A percentile compares a stretch with the other conserved stretches of the same genome.
phyloP scores from a whole-genome alignment of 2,329 filamentous ascomycete genomes.

The Aspergillus ustus region DNA sequence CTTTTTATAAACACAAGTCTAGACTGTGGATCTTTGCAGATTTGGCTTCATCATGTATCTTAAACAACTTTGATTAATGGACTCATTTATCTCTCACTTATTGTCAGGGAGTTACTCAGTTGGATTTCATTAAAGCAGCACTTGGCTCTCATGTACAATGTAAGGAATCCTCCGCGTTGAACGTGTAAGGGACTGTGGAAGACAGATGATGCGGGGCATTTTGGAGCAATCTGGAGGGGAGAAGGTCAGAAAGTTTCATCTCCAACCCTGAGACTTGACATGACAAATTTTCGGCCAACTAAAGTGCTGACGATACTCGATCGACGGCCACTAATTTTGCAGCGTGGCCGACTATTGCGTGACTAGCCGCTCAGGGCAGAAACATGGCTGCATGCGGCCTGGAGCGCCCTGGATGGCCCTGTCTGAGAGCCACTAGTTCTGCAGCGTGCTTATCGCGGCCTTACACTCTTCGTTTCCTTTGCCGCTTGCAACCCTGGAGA shows the following conservation, averaged over 20 bases:
- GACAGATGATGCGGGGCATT: background rate
- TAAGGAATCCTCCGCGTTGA: background rate
- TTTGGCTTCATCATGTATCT: background rate
- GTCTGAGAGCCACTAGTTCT: slow-evolving; percentile 9
- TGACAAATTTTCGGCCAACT: background rate
- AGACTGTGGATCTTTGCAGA: background rate
- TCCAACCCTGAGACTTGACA: background rate
- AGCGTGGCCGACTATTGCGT: background rate
- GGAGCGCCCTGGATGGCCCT: background rate
- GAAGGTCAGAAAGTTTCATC: background rate
- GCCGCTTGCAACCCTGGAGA: slow-evolving; percentile 8
- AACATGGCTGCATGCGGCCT: slow-evolving; percentile 5
- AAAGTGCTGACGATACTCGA: background rate
- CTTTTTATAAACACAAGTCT: background rate
- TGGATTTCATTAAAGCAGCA: background rate
- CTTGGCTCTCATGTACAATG: background rate
- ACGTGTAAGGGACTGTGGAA: background rate
- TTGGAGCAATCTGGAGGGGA: background rate
- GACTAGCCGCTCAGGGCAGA: slow-evolving; percentile 13
- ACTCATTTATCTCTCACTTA: background rate
- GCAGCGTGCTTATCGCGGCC: slow-evolving; percentile 4
- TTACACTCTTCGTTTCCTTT: slow-evolving; percentile 12
- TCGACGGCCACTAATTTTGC: background rate
- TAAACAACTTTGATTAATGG: background rate
- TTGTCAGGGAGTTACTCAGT: background rate